Conservation (phyloP, 2,329 filamentous ascomycete species). For the Alternaria triticimaculans region DNA sequence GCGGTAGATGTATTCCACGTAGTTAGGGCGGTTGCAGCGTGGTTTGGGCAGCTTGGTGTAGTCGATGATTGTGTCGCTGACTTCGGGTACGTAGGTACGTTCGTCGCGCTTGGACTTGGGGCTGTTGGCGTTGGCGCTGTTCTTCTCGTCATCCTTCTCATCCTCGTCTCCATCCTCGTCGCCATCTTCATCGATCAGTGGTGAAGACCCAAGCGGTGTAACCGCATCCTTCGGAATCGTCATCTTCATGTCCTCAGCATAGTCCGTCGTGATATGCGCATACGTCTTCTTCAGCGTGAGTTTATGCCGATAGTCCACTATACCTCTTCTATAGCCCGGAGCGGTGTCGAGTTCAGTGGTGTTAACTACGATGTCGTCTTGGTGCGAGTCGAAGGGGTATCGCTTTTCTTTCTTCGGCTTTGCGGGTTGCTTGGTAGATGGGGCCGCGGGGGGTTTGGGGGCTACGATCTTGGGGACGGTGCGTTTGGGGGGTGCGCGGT, state of each 20-base stretch:
- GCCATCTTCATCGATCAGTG: too few species aligned
- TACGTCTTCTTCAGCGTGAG: slow-evolving; percentile 1
- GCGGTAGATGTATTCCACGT: slow-evolving; percentile 18
- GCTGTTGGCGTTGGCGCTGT: neutral
- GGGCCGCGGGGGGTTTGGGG: neutral
- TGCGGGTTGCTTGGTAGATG: neutral
- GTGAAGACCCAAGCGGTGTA: too few species aligned
- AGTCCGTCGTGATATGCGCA: neutral
- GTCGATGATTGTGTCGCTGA: neutral
- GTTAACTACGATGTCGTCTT: slow-evolving; percentile 26
- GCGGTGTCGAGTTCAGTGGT: slow-evolving; percentile 10
- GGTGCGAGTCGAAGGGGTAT: slow-evolving; percentile 18
- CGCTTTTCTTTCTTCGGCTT: neutral
- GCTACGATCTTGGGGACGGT: neutral
- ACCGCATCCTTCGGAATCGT: neutral
- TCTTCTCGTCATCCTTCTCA: neutral
- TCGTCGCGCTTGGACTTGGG: neutral
- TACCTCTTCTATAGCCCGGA: neutral
- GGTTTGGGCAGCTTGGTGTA: slow-evolving; percentile 4
- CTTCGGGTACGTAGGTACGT: neutral
- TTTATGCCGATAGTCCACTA: slow-evolving; percentile 14
- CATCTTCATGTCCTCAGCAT: neutral
- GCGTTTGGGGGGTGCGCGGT: neutral
- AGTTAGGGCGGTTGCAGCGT: neutral
- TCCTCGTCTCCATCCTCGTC: neutral